Evolutionary conservation across 129 eudicot genomes (phyloP), one percentile per base, ranked within the genome.

Genomic region (Centrapalus pauciflorus): DNA sequence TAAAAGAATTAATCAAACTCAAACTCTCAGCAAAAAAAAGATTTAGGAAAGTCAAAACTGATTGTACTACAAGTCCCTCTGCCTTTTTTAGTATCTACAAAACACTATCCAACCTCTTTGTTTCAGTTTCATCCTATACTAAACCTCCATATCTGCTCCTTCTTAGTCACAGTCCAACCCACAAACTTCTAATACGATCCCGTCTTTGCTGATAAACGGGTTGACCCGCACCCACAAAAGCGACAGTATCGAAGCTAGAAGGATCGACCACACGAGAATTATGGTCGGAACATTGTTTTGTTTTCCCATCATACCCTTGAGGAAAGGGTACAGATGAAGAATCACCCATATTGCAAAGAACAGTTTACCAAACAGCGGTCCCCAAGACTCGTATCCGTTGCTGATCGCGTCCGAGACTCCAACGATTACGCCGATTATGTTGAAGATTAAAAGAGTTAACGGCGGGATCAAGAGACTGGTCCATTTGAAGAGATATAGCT

Each of bases 311-410:
- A 88, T 54, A 41, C 92, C 96, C 76, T 88, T 88, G 64, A 88
- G 76, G 83, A 88, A 88, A 17, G 95, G 95, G 49, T 87, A 87
- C 14, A 87, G 78, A 59, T 87, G 95, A 64, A 87, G 58, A 26
- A 88, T 82, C 29, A 88, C 95, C 95, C 95, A 88, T 20, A 84
- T 37, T 4, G 95, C 85, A 26, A 87, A 87, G 62, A 87, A 79
- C 10, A 87, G 65, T 32, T 61, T 79, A 11, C 95, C 95, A 17
- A 87, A 87, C 11, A 87, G 81, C 5, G 90, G 95, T 8, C 95
- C 95, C 95, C 95, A 88, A 29, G 90, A 79, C 56, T 84, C 92
- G 37, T 80, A 88, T 16, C 96, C 96, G 23, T 88, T 88, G 24
- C 80, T 82, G n/a, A 88, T 74, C 8, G 96, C 91, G 63, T 80